A percentile compares a stretch with the other conserved stretches of the same genome.
Evolutionary conservation across 257 asterid genomes (phyloP).

Genomic region (Ballota nigra): DNA sequence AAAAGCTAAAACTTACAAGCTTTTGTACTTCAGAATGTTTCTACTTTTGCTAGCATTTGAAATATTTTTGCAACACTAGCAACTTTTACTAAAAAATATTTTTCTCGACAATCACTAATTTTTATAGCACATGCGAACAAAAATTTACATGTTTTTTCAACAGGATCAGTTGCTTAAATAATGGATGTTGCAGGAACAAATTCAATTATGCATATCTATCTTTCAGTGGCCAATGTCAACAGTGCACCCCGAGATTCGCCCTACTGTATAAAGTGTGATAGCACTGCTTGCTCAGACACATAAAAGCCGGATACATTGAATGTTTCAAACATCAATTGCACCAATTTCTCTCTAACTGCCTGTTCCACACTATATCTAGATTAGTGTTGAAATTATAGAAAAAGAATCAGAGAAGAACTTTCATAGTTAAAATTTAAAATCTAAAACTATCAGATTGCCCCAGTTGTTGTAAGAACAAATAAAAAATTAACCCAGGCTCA

Average conservation of each 20-base stretch:
- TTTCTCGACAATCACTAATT: too few species aligned
- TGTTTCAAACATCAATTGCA: slow-evolving; percentile 91
- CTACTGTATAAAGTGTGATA: slow-evolving; percentile 89
- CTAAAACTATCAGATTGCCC: neutral
- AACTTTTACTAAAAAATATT: too few species aligned
- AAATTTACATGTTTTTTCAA: slow-evolving; percentile 1
- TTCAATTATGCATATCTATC: slow-evolving; percentile 46
- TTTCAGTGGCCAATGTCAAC: slow-evolving; percentile 89
- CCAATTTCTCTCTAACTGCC: slow-evolving; percentile 84
- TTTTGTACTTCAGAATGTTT: too few species aligned
- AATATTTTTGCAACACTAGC: too few species aligned
- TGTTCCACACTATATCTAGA: slow-evolving; percentile 29
- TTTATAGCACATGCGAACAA: too few species aligned
- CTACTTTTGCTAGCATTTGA: too few species aligned
- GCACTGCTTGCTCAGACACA: slow-evolving; percentile 90
- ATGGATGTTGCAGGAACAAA: neutral
- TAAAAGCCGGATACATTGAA: slow-evolving; percentile 85
- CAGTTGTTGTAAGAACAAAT: too few species aligned
- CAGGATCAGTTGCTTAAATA: too few species aligned
- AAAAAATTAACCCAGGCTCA: too few species aligned
- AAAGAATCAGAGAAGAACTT: neutral
- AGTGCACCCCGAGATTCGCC: slow-evolving; percentile 89
- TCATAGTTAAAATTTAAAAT: neutral
- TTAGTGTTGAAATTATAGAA: slow-evolving; percentile 10
- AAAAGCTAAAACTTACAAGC: too few species aligned